These are phyloP conservation scores for Lagenaria siceraria DNA, from an alignment of 306 rosid species.

Conservation along the genomic window DNA sequence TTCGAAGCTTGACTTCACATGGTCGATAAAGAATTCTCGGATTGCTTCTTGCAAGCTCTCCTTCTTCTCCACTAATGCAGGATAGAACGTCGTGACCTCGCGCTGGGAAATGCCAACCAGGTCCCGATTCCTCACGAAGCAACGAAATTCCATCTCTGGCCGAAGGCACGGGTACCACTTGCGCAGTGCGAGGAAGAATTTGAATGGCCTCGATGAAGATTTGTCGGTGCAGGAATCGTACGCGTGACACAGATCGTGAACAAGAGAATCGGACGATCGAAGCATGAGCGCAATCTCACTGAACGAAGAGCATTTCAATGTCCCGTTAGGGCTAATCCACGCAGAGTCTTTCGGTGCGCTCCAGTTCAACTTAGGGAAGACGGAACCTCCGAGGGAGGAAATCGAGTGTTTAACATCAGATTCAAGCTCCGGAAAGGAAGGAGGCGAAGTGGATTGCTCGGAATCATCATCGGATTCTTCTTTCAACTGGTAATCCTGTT, in stretches of 20 bases:
- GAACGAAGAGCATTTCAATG: conserved; percentile 45
- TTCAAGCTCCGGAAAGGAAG: conserved; percentile 71
- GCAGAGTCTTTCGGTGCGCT: conserved; percentile 81
- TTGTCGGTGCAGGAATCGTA: conserved; percentile 62
- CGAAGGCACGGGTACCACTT: conserved; percentile 59
- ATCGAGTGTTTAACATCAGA: conserved; percentile 50
- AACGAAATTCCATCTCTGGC: conserved; percentile 75
- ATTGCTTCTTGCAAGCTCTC: conserved; percentile 17
- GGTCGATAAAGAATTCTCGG: conserved; percentile 25
- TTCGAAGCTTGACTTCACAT: conserved; percentile 31
- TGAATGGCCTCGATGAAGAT: conserved; percentile 34
- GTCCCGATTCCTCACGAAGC: conserved; percentile 36
- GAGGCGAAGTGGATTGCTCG: conserved; percentile 33
- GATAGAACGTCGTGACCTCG: conserved; percentile 69
- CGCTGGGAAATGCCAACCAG: conserved; percentile 62
- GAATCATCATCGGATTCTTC: conserved; percentile 58
- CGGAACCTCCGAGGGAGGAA: conserved; percentile 54
- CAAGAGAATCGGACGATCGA: conserved; percentile 60
- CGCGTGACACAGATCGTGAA: conserved; percentile 71
- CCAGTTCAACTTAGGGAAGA: conserved; percentile 82
- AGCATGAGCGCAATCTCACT: conserved; percentile 64
- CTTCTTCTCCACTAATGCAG: conserved; percentile 35
- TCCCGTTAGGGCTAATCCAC: conserved; percentile 56
- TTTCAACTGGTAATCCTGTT: conserved; percentile 51
- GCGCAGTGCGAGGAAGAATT: conserved; percentile 57